Percentiles rank a stretch among this genome's conserved stretches.
phyloP scores from a whole-genome alignment of 1,139 yeast genomes.

The Candida anutae region DNA sequence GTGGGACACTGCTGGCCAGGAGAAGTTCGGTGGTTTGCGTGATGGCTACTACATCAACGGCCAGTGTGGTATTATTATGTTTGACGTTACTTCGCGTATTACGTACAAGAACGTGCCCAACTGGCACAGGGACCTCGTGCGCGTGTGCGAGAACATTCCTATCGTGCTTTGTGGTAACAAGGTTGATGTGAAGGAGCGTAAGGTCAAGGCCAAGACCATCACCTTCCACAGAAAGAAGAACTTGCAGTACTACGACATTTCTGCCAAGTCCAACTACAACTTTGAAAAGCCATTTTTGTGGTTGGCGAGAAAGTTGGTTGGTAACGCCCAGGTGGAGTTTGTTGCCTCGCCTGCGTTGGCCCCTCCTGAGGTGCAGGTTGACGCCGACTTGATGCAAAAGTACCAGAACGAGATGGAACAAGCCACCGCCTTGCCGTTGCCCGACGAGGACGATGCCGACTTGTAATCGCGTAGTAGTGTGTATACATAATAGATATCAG shows the following conservation, averaged over 20 bases:
- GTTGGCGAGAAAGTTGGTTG: slow-evolving; percentile 99
- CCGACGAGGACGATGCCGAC: slow-evolving; percentile 99
- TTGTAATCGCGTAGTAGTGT: slow-evolving; percentile 57
- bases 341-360: slow-evolving; percentile 99
- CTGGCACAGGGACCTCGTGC: slow-evolving; percentile 99
- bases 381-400: slow-evolving; percentile 91
- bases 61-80: slow-evolving; percentile 99
- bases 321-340: slow-evolving; percentile 96
- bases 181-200: slow-evolving; percentile 99
- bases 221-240: slow-evolving; percentile 99
- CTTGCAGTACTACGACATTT: slow-evolving; percentile 98
- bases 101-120: slow-evolving; percentile 99
- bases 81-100: slow-evolving; percentile 98
- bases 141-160: slow-evolving; percentile 99
- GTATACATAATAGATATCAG: no score
- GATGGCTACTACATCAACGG: slow-evolving; percentile 99
- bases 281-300: slow-evolving; percentile 99
- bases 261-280: slow-evolving; percentile 99
- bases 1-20: slow-evolving; percentile 99
- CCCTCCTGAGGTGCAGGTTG: slow-evolving; percentile 99
- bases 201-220: slow-evolving; percentile 99
- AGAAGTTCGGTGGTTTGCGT: slow-evolving; percentile 98
- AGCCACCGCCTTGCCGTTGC: slow-evolving; percentile 99
- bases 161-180: slow-evolving; percentile 99
- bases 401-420: slow-evolving; percentile 99